These are phyloP conservation scores for Diaporthe nobilis DNA, from an alignment of 2,329 filamentous ascomycete genomes.

Conservation along the genomic window DNA sequence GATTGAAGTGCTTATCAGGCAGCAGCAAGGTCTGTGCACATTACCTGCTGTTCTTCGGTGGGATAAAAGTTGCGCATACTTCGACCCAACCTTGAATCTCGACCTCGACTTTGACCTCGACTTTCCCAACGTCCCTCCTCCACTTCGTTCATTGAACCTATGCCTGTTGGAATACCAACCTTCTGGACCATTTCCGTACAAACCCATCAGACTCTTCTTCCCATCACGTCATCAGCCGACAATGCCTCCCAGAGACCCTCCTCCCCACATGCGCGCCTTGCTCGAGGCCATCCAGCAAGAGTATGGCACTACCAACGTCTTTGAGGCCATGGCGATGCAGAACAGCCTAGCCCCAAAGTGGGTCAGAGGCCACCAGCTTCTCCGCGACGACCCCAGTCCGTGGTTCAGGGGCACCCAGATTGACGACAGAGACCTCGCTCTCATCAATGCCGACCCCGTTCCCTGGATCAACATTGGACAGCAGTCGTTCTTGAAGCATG, in stretches of 20 bases:
- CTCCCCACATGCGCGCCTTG: neutral
- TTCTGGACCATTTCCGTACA: neutral
- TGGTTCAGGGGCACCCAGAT: constrained; percentile 19
- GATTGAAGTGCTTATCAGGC: neutral
- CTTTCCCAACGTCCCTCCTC: neutral
- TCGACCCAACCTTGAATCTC: neutral
- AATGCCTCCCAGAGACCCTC: neutral
- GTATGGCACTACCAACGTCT: no score
- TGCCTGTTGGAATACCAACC: neutral
- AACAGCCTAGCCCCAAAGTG: neutral
- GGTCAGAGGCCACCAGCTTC: neutral
- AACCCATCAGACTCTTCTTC: neutral
- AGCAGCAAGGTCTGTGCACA: neutral
- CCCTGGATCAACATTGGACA: constrained; percentile 19
- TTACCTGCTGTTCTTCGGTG: neutral
- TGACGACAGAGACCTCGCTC: constrained; percentile 35
- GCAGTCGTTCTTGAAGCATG: constrained; percentile 17
- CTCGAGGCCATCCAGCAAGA: neutral
- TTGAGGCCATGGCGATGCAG: neutral
- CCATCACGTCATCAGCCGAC: neutral
- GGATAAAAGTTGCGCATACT: no score
- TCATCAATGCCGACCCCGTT: neutral
- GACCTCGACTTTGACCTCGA: neutral
- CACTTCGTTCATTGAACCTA: neutral
- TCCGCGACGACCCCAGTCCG: neutral